These are phyloP conservation scores for Paramicrosporidium saccamoebae DNA, from an alignment of 371 early-diverging fungal genomes.

Conservation along the genomic window DNA sequence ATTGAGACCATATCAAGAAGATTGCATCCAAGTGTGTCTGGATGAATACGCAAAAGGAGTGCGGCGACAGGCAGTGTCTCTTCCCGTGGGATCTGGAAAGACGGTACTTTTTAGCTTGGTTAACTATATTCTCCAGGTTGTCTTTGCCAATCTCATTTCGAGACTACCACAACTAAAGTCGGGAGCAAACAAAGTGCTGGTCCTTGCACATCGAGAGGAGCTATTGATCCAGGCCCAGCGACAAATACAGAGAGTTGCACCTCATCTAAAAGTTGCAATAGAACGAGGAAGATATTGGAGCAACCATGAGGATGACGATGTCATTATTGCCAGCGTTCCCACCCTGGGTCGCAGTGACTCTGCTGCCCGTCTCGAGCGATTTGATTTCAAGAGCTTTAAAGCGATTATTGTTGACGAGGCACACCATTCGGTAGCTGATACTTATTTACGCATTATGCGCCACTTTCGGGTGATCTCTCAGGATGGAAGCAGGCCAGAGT, in stretches of 20 bases:
- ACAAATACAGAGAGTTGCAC: slow-evolving; percentile 15
- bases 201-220: slow-evolving; percentile 60
- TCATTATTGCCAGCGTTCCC: slow-evolving; percentile 39
- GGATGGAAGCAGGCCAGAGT: background rate
- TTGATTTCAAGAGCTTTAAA: slow-evolving; percentile 39
- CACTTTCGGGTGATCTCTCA: slow-evolving; percentile 15
- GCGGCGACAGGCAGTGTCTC: slow-evolving; percentile 29
- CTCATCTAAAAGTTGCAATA: slow-evolving; percentile 11
- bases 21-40: slow-evolving; percentile 31
- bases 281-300: slow-evolving; percentile 21
- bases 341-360: slow-evolving; percentile 18
- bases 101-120: slow-evolving; percentile 12
- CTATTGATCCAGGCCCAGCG: slow-evolving; percentile 34
- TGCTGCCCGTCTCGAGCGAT: slow-evolving; percentile 15
- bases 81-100: slow-evolving; percentile 69
- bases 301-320: slow-evolving; percentile 16
- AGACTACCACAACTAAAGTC: slow-evolving; percentile 18
- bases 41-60: slow-evolving; percentile 10
- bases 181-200: slow-evolving; percentile 26
- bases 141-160: slow-evolving; percentile 44
- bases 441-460: slow-evolving; percentile 26
- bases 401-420: slow-evolving; percentile 70
- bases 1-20: slow-evolving; percentile 37
- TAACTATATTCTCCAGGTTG: slow-evolving; percentile 9
- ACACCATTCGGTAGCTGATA: slow-evolving; percentile 49